These are phyloP conservation scores for Fusarium chlamydosporum DNA, from an alignment of 2,329 filamentous ascomycete genomes.

Conservation along the genomic window DNA sequence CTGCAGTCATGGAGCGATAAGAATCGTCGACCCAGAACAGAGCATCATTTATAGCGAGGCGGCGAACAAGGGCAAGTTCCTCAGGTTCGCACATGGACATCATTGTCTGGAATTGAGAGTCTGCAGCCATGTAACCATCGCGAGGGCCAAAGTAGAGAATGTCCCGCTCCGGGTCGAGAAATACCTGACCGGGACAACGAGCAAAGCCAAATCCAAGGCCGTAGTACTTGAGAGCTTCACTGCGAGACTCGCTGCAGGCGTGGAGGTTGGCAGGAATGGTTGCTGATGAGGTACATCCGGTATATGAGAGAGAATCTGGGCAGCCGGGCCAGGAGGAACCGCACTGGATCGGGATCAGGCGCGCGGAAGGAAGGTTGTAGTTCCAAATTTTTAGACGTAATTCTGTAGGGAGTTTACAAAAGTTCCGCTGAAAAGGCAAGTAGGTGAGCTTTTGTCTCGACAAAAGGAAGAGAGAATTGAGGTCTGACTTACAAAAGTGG, in stretches of 20 bases:
- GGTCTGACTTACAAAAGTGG: constrained; percentile 40
- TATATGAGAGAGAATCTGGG: constrained; percentile 36
- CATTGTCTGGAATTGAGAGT: constrained; percentile 62
- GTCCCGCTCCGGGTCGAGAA: constrained; percentile 60
- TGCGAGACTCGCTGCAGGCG: constrained; percentile 62
- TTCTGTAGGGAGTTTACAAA: constrained; percentile 61
- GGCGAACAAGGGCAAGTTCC: constrained; percentile 59
- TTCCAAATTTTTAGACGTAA: constrained; percentile 65
- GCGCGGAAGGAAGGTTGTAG: constrained; percentile 59
- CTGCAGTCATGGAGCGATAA: constrained; percentile 58
- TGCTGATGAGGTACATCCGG: constrained; percentile 60
- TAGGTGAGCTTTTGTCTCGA: not conserved
- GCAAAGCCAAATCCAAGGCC: constrained; percentile 60
- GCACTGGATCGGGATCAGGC: constrained; percentile 62
- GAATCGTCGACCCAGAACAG: constrained; percentile 58
- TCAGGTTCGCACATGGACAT: constrained; percentile 59
- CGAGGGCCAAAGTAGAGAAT: constrained; percentile 65
- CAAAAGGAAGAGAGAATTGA: not conserved
- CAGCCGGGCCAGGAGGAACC: constrained; percentile 53
- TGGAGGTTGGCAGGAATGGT: constrained; percentile 62
- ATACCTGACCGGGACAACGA: constrained; percentile 58
- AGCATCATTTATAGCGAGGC: constrained; percentile 62
- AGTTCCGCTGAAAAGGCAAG: constrained; percentile 55
- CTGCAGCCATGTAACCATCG: constrained; percentile 61
- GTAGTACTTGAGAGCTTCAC: constrained; percentile 60